These are phyloP conservation scores for Leccinellum rugosiceps DNA, from an alignment of 768 basidiomycete species.

Conservation along the genomic window DNA sequence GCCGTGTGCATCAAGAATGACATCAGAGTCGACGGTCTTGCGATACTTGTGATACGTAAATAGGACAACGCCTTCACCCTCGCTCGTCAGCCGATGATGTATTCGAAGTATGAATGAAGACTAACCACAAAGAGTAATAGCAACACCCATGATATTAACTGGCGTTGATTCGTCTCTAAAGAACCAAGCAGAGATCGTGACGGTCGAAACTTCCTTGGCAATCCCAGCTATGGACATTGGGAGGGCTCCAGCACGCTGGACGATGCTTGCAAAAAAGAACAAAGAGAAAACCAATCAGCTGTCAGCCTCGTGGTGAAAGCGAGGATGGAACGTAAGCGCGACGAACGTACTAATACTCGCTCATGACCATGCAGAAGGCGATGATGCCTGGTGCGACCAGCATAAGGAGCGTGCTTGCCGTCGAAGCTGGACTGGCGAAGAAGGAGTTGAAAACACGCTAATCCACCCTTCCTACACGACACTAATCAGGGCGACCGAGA, in stretches of 20 bases:
- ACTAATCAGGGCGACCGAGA: conserved; percentile 70
- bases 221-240: conserved; percentile 99
- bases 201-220: conserved; percentile 96
- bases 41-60: conserved; percentile 97
- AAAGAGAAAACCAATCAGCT: not conserved
- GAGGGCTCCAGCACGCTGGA: conserved; percentile 89
- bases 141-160: conserved; percentile 87
- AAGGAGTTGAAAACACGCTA: conserved; percentile 63
- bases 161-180: conserved; percentile 92
- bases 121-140: conserved; percentile 85
- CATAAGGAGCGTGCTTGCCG: conserved; percentile 58
- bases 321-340: conserved; percentile 69
- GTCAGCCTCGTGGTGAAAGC: conserved; percentile 30
- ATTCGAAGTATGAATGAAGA: conserved; percentile 13
- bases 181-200: conserved; percentile 86
- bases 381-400: conserved; percentile 80
- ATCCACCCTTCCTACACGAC: conserved; percentile 71
- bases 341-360: conserved; percentile 88
- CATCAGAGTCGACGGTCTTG: conserved; percentile 69
- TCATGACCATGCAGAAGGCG: conserved; percentile 95
- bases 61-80: conserved; percentile 71
- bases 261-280: conserved; percentile 58
- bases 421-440: conserved; percentile 54
- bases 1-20: conserved; percentile 74
- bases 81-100: conserved; percentile 6